These are phyloP conservation scores for Rachicladosporium sp. DNA, from an alignment of 2,329 filamentous ascomycete genomes.

Conservation along the genomic window DNA sequence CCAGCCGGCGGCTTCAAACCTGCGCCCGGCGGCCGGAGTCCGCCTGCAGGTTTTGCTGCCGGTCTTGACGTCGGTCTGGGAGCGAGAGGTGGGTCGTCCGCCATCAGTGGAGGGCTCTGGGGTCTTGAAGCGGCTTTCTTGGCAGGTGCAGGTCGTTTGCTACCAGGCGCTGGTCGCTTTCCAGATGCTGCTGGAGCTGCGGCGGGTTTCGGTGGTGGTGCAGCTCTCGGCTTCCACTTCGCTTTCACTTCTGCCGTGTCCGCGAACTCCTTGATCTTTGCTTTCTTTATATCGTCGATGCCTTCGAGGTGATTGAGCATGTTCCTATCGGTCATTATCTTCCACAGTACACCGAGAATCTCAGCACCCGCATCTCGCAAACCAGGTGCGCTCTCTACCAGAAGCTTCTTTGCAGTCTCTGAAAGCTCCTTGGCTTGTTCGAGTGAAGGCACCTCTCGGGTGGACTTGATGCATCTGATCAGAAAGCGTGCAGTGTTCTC, in stretches of 20 bases:
- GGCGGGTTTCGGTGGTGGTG: conserved; percentile 44
- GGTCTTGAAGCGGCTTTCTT: conserved; percentile 36
- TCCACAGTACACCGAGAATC: conserved; percentile 89
- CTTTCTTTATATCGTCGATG: conserved; percentile 88
- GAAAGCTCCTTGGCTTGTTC: conserved; percentile 73
- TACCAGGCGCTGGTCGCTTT: conserved; percentile 41
- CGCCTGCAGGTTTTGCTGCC: conserved; percentile 26
- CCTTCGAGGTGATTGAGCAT: conserved; percentile 91
- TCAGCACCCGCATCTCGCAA: conserved; percentile 84
- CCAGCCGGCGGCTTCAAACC: conserved; percentile 24
- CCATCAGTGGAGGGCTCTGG: conserved; percentile 29
- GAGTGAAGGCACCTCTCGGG: conserved; percentile 70
- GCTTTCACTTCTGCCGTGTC: conserved; percentile 73
- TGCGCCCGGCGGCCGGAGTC: conserved; percentile 6
- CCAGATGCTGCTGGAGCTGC: conserved; percentile 33
- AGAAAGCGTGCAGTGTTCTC: conserved; percentile 89
- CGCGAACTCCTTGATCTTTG: conserved; percentile 86
- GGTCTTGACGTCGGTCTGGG: conserved; percentile 47
- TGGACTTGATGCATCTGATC: conserved; percentile 74
- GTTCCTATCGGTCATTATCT: conserved; percentile 90
- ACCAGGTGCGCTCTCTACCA: conserved; percentile 77
- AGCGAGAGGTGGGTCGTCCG: conserved; percentile 43
- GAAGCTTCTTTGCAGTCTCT: conserved; percentile 77
- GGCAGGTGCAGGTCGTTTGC: conserved; percentile 30
- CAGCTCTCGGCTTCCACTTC: conserved; percentile 82